A percentile compares a stretch with the other conserved stretches of the same genome.
phyloP scores from a whole-genome alignment of 1,139 yeast species.

The Casaregolazyma suthepensis region DNA sequence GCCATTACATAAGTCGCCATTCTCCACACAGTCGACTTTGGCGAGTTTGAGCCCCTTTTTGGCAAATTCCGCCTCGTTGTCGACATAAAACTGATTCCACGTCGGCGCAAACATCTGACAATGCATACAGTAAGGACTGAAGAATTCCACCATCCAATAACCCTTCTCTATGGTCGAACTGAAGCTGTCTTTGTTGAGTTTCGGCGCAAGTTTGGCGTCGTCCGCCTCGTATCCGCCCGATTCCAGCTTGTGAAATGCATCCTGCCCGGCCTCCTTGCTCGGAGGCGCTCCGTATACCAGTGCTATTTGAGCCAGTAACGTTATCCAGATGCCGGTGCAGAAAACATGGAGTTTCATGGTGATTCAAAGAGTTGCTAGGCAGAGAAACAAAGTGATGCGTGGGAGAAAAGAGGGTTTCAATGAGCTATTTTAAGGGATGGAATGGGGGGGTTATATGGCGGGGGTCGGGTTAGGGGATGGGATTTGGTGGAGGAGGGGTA shows the following conservation, averaged over 20 bases:
- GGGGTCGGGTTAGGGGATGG: no score
- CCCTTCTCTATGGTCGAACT: slow-evolving; percentile 22
- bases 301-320: neutral
- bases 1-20: slow-evolving; percentile 36
- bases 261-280: neutral
- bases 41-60: slow-evolving; percentile 31
- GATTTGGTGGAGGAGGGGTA: no score
- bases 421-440: neutral
- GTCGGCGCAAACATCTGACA: slow-evolving; percentile 36
- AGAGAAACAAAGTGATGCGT: neutral
- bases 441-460: neutral
- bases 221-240: slow-evolving; percentile 24
- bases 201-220: slow-evolving; percentile 32
- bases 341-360: neutral
- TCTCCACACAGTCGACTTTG: slow-evolving; percentile 35
- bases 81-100: slow-evolving; percentile 30
- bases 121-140: slow-evolving; percentile 38
- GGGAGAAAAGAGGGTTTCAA: neutral
- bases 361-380: neutral
- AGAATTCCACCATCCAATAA: slow-evolving; percentile 37
- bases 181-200: slow-evolving; percentile 17
- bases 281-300: slow-evolving; percentile 3
- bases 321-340: neutral
- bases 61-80: slow-evolving; percentile 19
- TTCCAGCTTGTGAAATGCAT: slow-evolving; percentile 6